Base-by-base conservation (phyloP, 2,329 filamentous ascomycete genomes). In the Fusarium torreyae region DNA sequence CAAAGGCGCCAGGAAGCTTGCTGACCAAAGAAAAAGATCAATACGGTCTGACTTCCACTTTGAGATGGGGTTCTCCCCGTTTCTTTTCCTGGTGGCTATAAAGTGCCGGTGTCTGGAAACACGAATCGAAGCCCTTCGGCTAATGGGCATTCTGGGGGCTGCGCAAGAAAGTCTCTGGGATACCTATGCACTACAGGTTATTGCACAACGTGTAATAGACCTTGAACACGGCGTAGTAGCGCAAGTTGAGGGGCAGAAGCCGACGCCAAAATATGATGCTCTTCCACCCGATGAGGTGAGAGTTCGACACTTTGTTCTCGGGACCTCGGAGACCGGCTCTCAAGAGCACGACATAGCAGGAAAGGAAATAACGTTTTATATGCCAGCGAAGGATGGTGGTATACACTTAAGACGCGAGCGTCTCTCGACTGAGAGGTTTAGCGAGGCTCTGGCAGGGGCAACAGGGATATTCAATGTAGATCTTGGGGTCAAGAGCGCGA, bases 151-250 rank as follows among this genome's bases (percentile, higher is more conserved):
- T 24, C 45, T 65, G 3, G 64, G 62, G 28, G 62, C 62, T 11
- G 45, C 62, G 3, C 60, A 65, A 33, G 62, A 65, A 31, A 65
- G 62, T 39, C 60, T 65, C 14, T 65, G 62, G 62, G 58, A 65
- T 40, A 65, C 44, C 1, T 34, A 52, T 20, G 42, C 60, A 3
- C 53, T 65, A 7, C 62, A 53, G 11, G 26, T 65, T 14, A 39
- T 65, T 24, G 62, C 45, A 15, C 62, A 65, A 13, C 60, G 62
- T 7, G 63, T 45, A 8, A 46, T 65, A 5, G 52, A 65, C 28
- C 60, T 65, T 4, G 62, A 65, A 17, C 60, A 65, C 22, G 53
- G 53, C 2, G 28, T 65, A 11, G 52, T 39, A 7, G n/a, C 28
- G 24, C 36, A 53, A 28, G 10, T 15, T 5, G 34, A 28, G 1